A percentile compares a stretch with the other conserved stretches of the same genome.
These are phyloP conservation scores for Choiromyces venosus DNA, from an alignment of 495 filamentous ascomycete species.

Conservation along the genomic window DNA sequence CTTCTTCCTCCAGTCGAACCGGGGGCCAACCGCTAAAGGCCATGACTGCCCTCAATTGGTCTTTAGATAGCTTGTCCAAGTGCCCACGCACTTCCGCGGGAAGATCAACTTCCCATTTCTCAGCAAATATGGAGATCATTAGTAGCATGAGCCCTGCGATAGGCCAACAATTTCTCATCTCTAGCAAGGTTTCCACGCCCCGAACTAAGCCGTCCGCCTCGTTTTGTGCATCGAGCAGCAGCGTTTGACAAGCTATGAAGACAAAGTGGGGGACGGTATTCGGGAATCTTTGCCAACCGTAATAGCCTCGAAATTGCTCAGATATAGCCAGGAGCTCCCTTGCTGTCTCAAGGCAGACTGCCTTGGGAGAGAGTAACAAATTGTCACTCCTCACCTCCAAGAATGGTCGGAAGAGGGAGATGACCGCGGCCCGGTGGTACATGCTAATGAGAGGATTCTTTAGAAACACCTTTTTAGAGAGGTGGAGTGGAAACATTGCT, in stretches of 20 bases:
- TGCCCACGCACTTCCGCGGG: slow-evolving; percentile 24
- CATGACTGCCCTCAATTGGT: slow-evolving; percentile 17
- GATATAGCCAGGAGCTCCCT: slow-evolving; percentile 28
- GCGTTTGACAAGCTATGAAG: slow-evolving; percentile 27
- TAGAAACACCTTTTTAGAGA: slow-evolving; percentile 23
- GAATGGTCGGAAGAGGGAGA: slow-evolving; percentile 60
- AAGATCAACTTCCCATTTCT: slow-evolving; percentile 22
- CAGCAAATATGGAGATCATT: slow-evolving; percentile 20
- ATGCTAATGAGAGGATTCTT: slow-evolving; percentile 47
- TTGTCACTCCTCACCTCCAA: slow-evolving; percentile 52
- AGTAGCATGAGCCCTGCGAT: slow-evolving; percentile 29
- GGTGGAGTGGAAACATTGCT: slow-evolving; percentile 15
- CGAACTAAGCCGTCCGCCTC: slow-evolving; percentile 25
- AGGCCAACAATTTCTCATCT: slow-evolving; percentile 23
- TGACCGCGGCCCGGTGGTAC: slow-evolving; percentile 59
- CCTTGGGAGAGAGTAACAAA: slow-evolving; percentile 9
- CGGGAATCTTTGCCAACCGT: slow-evolving; percentile 11
- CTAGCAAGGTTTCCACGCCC: slow-evolving; percentile 22
- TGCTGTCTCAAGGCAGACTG: slow-evolving; percentile 25
- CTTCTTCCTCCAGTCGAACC: slow-evolving; percentile 26
- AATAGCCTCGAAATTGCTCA: slow-evolving; percentile 15
- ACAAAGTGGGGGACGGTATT: slow-evolving; percentile 27
- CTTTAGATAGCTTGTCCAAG: slow-evolving; percentile 17
- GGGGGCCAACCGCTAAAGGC: slow-evolving; percentile 27
- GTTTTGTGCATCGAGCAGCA: slow-evolving; percentile 24